Base-by-base conservation (phyloP, 441 rosid species). In the Gossypium schwendimanii region DNA sequence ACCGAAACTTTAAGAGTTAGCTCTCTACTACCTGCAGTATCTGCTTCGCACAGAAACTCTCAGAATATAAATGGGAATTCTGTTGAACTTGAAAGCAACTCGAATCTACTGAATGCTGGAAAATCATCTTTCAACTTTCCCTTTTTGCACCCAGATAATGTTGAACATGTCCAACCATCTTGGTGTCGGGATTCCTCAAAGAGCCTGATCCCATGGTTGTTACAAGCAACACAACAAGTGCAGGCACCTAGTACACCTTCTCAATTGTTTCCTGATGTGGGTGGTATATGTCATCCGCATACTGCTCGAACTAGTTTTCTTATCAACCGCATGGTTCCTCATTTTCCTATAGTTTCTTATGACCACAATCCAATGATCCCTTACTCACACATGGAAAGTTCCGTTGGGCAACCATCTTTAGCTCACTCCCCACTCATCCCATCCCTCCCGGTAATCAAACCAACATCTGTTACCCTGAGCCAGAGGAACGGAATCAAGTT, bases 81-180 rank as follows among this genome's bases (percentile, higher is more conserved):
- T 45, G 76, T 76, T 6, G 76, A 79, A 66, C 72, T 53, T 33
- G 26, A 68, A 28, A 77, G 73, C 83, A 61, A 53, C 69, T 79
- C 66, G 45, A 71, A 58, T 63, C 73, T 21, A 8, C 78, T 73
- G 58, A 79, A 62, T 73, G 75, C 69, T 52, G 76, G 69, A 70
- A 69, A 70, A 57, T 80, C 84, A 60, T 74, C 70, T 60, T 76
- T 75, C 55, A 70, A 73, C 73, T 75, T 87, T 54, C 86, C 87
- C 24, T 87, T 85, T 70, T 59, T 79, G 72, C 72, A 74, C 45
- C 72, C 79, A 18, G 83, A 82, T 68, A 70, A 79, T 69, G 64
- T 69, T 12, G 75, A 55, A 61, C 76, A 55, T 33, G 28, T 74
- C 24, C 84, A 77, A 68, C 73, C 62, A 6, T 57, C 75, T 36